These are phyloP conservation scores for Plasmodium chabaudi DNA, from an alignment of 169 alveolate genomes.

Conservation along the genomic window DNA sequence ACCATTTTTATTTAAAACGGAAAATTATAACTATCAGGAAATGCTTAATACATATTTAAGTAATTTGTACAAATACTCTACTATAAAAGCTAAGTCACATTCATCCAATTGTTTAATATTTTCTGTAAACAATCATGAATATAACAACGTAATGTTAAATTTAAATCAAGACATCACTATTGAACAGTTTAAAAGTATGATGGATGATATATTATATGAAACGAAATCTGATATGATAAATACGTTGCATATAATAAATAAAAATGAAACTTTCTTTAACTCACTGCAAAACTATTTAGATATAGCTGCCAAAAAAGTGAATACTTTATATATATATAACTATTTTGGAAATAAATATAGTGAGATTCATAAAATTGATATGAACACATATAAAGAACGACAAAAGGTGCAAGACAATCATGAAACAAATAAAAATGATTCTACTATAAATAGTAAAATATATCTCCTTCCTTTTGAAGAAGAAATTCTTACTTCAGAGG, in stretches of 20 bases:
- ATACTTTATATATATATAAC: slow-evolving; percentile 38
- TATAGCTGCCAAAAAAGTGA: not conserved
- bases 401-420: not conserved
- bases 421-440: not conserved
- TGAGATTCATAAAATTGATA: slow-evolving; percentile 20
- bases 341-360: slow-evolving; percentile 41
- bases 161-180: slow-evolving; percentile 23
- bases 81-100: slow-evolving; percentile 8
- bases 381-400: not conserved
- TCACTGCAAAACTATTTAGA: not conserved
- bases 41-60: slow-evolving; percentile 21
- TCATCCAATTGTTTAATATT: slow-evolving; percentile 19
- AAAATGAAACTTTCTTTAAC: not conserved
- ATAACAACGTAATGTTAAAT: slow-evolving; percentile 7
- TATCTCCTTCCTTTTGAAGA: slow-evolving; percentile 62
- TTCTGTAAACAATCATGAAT: slow-evolving; percentile 16
- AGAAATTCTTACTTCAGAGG: slow-evolving; percentile 30
- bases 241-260: slow-evolving; percentile 46
- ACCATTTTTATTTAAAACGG: slow-evolving; percentile 27
- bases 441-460: not conserved
- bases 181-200: slow-evolving; percentile 1
- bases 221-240: not conserved
- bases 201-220: not conserved
- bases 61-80: slow-evolving; percentile 52
- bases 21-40: not conserved